Percentiles rank a stretch among this genome's conserved stretches.
Evolutionary conservation across 176 grass and related monocot species (phyloP).

Genomic region (Eragrostis nindensis): DNA sequence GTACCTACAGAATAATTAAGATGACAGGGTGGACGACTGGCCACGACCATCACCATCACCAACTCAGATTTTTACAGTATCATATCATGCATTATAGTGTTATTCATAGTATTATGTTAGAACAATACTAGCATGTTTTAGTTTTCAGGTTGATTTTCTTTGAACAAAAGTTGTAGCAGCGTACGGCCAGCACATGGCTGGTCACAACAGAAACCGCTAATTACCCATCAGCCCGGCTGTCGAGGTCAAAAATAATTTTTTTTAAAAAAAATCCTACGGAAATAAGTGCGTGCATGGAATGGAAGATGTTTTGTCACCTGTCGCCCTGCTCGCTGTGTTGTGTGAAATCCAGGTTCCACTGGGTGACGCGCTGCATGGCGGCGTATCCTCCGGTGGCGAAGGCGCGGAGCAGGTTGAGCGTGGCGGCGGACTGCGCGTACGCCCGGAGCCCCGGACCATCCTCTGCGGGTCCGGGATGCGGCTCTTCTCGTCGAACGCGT

Average conservation of each 20-base stretch:
- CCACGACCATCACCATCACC: too few species aligned
- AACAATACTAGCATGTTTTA: too few species aligned
- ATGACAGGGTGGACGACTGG: too few species aligned
- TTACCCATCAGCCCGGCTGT: neutral
- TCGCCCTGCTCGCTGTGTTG: slow-evolving; percentile 69
- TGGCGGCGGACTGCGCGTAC: slow-evolving; percentile 65
- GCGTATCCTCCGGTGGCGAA: slow-evolving; percentile 81
- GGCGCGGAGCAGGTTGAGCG: slow-evolving; percentile 72
- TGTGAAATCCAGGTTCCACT: slow-evolving; percentile 83
- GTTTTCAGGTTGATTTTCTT: too few species aligned
- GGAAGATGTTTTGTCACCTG: slow-evolving; percentile 44
- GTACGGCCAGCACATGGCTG: too few species aligned
- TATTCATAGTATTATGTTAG: too few species aligned
- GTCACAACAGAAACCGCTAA: neutral
- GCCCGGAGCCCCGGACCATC: slow-evolving; percentile 74
- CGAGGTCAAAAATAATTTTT: neutral
- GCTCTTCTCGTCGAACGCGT: slow-evolving; percentile 70
- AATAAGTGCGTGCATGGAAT: neutral
- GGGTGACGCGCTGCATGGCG: slow-evolving; percentile 64
- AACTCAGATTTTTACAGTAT: too few species aligned
- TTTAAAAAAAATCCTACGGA: neutral
- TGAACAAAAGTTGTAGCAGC: too few species aligned
- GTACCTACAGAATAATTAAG: too few species aligned
- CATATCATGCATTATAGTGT: too few species aligned
- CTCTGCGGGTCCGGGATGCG: slow-evolving; percentile 66